Base-by-base conservation (phyloP, 345 rosid species). In the Syzygium oleosum region DNA sequence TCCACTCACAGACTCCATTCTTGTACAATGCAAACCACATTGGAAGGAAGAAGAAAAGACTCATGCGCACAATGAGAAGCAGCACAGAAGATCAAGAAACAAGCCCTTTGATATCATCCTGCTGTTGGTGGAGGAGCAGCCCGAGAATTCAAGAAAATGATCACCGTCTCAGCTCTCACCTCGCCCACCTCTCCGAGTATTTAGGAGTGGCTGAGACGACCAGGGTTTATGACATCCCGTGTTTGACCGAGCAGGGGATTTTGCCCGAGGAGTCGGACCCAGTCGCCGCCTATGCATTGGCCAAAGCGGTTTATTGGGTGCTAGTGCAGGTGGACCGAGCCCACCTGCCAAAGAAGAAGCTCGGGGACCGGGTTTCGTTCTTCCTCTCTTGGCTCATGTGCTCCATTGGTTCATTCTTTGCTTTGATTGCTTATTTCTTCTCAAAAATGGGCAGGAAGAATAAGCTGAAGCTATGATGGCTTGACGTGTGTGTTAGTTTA, bases 241-340 rank as follows among this genome's bases (percentile, higher is more conserved):
- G 94, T 85, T 91, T 94, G 56, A 91, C 93, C 6, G 94, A 93
- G 83, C 91, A 91, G 54, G 95, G 95, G 53, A 91, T 91, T 54
- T 90, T 91, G 17, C 89, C 93, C 1, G 93, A 94, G 89, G 94
- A 94, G 85, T 92, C 91, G 0, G 95, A 94, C 56, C 95, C 97
- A 0, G 89, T 93, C 9, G 88, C 92, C 9, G 94, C 94, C 58
- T 94, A 89, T 46, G 92, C 93, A 11, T 17, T 85, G 25, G 73
- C 89, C 9, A 87, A 93, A 89, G 92, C 93, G 25, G 88, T 93
- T 7, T 92, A 93, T 58, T 78, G 94, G 87, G 94, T 93, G 56
- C 79, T 94, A 87, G n/a, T 61, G 73, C 85, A 41, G 34, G 80
- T 56, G 22, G 88, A 78, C 52, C 73, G 77, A 4, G 43, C 85